phyloP scores from a whole-genome alignment of 305 asterid genomes.

The Fraxinus ornus region DNA sequence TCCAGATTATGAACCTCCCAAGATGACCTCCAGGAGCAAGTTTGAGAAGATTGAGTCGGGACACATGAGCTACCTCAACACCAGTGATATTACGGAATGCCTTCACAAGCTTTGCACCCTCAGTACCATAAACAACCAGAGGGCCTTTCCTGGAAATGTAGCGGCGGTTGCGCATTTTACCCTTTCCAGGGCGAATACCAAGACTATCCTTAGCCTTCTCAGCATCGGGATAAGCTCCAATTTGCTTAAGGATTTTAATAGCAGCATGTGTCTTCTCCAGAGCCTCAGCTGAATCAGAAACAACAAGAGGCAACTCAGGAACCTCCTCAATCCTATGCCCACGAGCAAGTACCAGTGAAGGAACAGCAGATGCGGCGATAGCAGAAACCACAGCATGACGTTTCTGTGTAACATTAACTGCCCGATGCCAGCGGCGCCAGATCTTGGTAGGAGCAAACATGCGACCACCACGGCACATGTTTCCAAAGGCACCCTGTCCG shows the following conservation, averaged over 20 bases:
- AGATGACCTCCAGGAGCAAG: constrained; percentile 87
- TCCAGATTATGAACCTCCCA: constrained; percentile 79
- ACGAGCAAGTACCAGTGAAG: constrained; percentile 69
- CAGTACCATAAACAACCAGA: constrained; percentile 73
- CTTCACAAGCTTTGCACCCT: constrained; percentile 75
- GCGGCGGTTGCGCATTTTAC: constrained; percentile 82
- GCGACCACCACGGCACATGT: constrained; percentile 94
- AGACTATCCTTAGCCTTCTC: constrained; percentile 81
- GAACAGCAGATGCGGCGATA: constrained; percentile 79
- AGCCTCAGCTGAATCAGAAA: constrained; percentile 66
- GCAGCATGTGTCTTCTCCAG: constrained; percentile 81
- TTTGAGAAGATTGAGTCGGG: constrained; percentile 58
- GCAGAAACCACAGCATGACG: constrained; percentile 76
- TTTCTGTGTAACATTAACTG: constrained; percentile 70
- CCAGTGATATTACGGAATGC: constrained; percentile 85
- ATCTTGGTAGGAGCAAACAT: constrained; percentile 86
- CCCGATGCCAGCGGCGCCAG: constrained; percentile 85
- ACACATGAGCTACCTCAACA: constrained; percentile 67
- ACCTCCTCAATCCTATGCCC: constrained; percentile 76
- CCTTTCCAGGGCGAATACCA: constrained; percentile 74
- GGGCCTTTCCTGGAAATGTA: constrained; percentile 79
- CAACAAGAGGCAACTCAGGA: constrained; percentile 73
- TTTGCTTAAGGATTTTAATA: constrained; percentile 54
- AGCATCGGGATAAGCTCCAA: constrained; percentile 74
- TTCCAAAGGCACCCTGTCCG: constrained; percentile 89